These are phyloP conservation scores for Graphilbum sp. DNA, from an alignment of 2,329 filamentous ascomycete genomes.

Conservation along the genomic window DNA sequence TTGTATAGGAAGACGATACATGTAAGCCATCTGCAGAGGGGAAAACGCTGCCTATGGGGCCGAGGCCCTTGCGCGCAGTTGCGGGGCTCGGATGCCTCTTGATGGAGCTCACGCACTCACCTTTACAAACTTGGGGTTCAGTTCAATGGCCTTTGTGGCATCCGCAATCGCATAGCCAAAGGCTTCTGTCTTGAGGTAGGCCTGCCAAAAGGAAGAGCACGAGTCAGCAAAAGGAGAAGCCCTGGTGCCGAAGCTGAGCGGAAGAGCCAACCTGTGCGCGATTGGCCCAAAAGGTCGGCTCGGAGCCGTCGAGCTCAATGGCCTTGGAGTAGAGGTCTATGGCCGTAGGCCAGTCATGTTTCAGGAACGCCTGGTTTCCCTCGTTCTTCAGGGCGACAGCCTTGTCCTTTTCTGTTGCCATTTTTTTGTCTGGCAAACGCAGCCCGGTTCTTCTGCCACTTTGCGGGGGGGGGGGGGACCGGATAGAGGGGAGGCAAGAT, in stretches of 20 bases:
- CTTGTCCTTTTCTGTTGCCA: conserved; percentile 35
- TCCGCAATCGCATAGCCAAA: conserved; percentile 88
- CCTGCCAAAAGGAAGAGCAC: conserved; percentile 39
- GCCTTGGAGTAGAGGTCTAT: conserved; percentile 75
- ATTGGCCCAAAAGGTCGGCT: conserved; percentile 88
- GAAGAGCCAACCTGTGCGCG: conserved; percentile 52
- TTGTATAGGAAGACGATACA: neutral
- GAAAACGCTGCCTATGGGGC: too few species aligned
- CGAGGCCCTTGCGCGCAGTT: too few species aligned
- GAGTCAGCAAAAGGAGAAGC: too few species aligned
- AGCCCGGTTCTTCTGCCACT: too few species aligned
- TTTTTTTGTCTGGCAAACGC: too few species aligned
- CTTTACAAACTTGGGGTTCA: conserved; percentile 81
- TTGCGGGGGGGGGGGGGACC: too few species aligned
- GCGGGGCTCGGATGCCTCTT: too few species aligned
- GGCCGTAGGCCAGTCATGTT: conserved; percentile 72
- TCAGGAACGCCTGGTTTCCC: conserved; percentile 83
- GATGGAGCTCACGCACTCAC: too few species aligned
- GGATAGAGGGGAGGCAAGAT: too few species aligned
- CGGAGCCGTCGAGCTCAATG: conserved; percentile 65
- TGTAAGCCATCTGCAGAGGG: conserved; percentile 1
- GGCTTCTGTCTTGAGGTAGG: conserved; percentile 86
- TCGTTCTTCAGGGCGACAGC: conserved; percentile 78
- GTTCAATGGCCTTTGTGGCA: conserved; percentile 76
- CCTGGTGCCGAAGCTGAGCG: neutral